Conservation (phyloP, 106 monocot genomes). For the Platanthera zijinensis region DNA sequence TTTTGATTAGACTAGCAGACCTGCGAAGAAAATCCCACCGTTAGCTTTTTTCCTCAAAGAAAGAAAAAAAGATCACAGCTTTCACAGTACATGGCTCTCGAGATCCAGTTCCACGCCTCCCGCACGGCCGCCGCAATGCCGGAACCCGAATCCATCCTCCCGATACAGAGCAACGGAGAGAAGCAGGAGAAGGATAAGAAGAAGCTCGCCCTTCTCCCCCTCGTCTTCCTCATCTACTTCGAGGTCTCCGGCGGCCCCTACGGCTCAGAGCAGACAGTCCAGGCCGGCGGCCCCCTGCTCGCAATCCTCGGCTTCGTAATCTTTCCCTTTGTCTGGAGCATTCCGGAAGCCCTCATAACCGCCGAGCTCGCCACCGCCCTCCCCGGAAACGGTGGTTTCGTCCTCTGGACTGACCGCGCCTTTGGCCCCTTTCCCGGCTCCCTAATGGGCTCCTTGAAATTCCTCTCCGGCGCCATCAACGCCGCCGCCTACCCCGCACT, state of each 20-base stretch:
- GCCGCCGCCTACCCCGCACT: constrained; percentile 67
- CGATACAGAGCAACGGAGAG: not conserved
- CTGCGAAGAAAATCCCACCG: too few species aligned
- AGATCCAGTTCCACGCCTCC: constrained; percentile 1
- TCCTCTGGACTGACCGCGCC: constrained; percentile 73
- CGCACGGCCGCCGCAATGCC: not conserved
- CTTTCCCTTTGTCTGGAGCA: constrained; percentile 77
- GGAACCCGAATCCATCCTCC: constrained; percentile 1
- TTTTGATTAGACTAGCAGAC: too few species aligned
- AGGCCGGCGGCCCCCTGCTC: constrained; percentile 60
- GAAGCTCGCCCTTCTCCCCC: constrained; percentile 57
- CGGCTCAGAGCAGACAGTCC: constrained; percentile 66
- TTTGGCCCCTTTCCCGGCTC: constrained; percentile 64
- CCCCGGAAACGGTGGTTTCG: constrained; percentile 87
- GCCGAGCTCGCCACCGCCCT: constrained; percentile 76
- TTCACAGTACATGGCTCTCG: not conserved
- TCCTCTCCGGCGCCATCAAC: constrained; percentile 78
- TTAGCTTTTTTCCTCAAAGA: too few species aligned
- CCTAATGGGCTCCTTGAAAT: constrained; percentile 76
- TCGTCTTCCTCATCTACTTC: constrained; percentile 80
- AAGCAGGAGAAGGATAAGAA: not conserved
- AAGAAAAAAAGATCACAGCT: not conserved
- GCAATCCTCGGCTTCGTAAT: constrained; percentile 68
- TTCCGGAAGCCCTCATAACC: constrained; percentile 75
- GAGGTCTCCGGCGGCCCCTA: constrained; percentile 89